These are phyloP conservation scores for Lipomyces mesembrius DNA, from an alignment of 805 yeast species.

Conservation along the genomic window DNA sequence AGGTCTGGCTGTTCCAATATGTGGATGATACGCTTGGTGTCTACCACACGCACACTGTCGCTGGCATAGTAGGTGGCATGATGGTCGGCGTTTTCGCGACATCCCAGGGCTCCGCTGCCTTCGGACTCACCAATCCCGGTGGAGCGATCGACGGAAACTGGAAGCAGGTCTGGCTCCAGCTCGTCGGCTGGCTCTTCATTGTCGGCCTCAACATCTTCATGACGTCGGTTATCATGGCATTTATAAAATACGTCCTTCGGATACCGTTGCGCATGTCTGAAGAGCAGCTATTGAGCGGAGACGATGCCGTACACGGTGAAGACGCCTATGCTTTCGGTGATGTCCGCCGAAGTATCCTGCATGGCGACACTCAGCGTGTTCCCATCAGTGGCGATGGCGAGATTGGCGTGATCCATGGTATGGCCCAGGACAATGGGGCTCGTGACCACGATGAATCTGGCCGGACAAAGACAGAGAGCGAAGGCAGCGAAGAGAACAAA, in stretches of 20 bases:
- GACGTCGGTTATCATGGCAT: conserved; percentile 2
- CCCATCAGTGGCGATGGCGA: conserved; percentile 9
- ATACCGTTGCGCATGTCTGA: conserved; percentile 13
- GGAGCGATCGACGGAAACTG: conserved; percentile 8
- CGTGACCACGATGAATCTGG: not conserved
- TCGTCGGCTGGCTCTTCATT: conserved; percentile 8
- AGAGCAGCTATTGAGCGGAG: not conserved
- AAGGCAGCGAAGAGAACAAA: not conserved
- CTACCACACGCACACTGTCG: conserved; percentile 11
- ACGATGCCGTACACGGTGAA: conserved; percentile 12
- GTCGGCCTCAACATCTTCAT: conserved; percentile 4
- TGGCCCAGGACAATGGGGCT: not conserved
- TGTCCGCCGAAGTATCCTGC: conserved; percentile 5
- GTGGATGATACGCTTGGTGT: conserved; percentile 10
- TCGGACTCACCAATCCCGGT: conserved; percentile 10
- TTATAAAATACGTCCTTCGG: conserved; percentile 4
- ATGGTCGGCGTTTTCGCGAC: conserved; percentile 10
- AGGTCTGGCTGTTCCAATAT: not conserved
- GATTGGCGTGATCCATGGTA: not conserved
- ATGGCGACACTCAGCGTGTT: not conserved
- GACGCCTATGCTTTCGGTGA: conserved; percentile 10
- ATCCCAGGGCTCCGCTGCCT: conserved; percentile 4
- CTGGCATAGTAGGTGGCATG: conserved; percentile 1
- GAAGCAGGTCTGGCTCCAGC: conserved; percentile 12
- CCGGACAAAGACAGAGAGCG: not conserved